A percentile compares a stretch with the other conserved stretches of the same genome.
phyloP scores from a whole-genome alignment of 2,329 filamentous ascomycete species.

The Ophiocordyceps camponoti-saundersi region DNA sequence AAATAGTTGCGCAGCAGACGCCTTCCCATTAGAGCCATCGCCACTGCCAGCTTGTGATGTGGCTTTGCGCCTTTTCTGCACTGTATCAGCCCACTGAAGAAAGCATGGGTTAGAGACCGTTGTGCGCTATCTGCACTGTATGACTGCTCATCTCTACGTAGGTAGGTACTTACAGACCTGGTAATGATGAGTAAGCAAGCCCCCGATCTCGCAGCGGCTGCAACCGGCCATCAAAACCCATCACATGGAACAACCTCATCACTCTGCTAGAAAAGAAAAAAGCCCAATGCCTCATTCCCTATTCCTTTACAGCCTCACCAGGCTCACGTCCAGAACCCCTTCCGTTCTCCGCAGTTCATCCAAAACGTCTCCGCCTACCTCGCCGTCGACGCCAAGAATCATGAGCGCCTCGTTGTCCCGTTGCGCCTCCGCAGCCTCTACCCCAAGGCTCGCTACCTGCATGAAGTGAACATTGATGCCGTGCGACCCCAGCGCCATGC shows the following conservation, averaged over 20 bases:
- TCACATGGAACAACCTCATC: background rate
- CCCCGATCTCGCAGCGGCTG: background rate
- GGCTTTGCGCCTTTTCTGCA: too few relatives aligned
- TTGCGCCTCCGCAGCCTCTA: conserved; percentile 7
- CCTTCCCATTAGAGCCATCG: too few relatives aligned
- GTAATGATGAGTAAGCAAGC: background rate
- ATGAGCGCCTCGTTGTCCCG: conserved; percentile 53
- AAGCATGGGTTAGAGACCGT: too few relatives aligned
- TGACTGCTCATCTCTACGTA: too few relatives aligned
- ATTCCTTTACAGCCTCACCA: conserved; percentile 17
- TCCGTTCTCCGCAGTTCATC: conserved; percentile 28
- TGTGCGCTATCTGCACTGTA: too few relatives aligned
- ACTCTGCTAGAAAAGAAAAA: too few relatives aligned
- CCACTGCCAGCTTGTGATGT: too few relatives aligned
- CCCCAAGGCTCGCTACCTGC: conserved; percentile 45
- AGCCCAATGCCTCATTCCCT: background rate
- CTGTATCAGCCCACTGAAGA: too few relatives aligned
- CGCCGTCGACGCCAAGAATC: conserved; percentile 59
- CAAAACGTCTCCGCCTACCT: conserved; percentile 39
- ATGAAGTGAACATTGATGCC: conserved; percentile 69
- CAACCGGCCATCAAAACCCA: background rate
- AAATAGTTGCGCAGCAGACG: too few relatives aligned
- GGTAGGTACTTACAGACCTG: too few relatives aligned
- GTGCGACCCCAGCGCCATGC: conserved; percentile 48
- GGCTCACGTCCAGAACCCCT: conserved; percentile 37